These are phyloP conservation scores for Fusarium sp. DNA, from an alignment of 2,329 filamentous ascomycete species.

Conservation along the genomic window DNA sequence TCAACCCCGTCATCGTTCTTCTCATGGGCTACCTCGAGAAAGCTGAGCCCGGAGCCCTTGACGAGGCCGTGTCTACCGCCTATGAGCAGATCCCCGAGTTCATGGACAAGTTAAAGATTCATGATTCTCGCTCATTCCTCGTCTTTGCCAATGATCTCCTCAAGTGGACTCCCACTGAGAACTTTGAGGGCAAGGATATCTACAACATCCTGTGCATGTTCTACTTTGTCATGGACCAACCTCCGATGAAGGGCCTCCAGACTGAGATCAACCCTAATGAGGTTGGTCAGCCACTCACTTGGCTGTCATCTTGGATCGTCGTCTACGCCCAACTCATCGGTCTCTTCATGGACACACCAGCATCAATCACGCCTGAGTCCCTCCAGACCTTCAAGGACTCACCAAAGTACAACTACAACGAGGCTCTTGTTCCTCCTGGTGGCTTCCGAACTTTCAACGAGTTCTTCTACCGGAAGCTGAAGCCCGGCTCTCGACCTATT, in stretches of 20 bases:
- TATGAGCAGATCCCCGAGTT: constrained; percentile 32
- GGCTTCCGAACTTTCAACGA: constrained; percentile 55
- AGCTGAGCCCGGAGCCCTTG: constrained; percentile 13
- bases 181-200: constrained; percentile 49
- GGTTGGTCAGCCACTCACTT: constrained; percentile 45
- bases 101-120: constrained; percentile 40
- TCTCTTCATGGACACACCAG: constrained; percentile 48
- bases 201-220: constrained; percentile 54
- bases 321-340: constrained; percentile 52
- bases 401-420: constrained; percentile 46
- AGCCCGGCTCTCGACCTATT: constrained; percentile 49
- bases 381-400: constrained; percentile 49
- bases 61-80: constrained; percentile 25
- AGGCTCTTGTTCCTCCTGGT: constrained; percentile 47
- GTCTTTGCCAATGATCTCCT: constrained; percentile 46
- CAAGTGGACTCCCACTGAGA: constrained; percentile 53
- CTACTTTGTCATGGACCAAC: constrained; percentile 55
- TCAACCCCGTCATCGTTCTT: constrained; percentile 40
- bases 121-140: constrained; percentile 37
- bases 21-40: constrained; percentile 34
- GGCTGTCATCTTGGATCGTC: constrained; percentile 54
- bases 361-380: constrained; percentile 48
- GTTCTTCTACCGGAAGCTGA: constrained; percentile 54
- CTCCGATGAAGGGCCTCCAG: constrained; percentile 40
- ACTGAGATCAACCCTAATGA: constrained; percentile 46